Base-by-base conservation (phyloP, 164 flowering plant genomes). In the Kalanchoe fedtschenkoi region DNA sequence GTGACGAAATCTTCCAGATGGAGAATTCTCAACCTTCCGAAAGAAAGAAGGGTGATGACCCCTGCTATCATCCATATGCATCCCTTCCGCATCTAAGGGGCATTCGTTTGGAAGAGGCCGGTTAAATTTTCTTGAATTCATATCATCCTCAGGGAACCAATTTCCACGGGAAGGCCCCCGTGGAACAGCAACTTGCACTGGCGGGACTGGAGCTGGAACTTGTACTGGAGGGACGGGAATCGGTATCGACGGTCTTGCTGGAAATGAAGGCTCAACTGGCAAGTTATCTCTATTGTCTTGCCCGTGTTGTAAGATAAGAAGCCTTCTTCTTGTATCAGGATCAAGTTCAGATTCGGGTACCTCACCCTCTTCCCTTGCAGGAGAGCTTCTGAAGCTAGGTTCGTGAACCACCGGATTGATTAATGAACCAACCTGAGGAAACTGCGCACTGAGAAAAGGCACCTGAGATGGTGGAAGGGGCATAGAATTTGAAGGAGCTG, bases 361-460 rank as follows among this genome's bases (percentile, higher is more conserved):
- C 70, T 93, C 99, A 61, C 99, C 99, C 73, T 93, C 99, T 78
- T 93, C 99, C 71, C 95, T 85, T 33, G 86, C 91, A 76, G 97
- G 95, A 70, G 98, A 92, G 76, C 74, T 72, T 58, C 86, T 96
- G 77, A 80, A 67, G 78, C 77, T 85, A 46, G 78, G 69, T 62
- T 93, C 96, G 58, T 70, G 61, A 57, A 73, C 75, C 44, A 69
- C 68, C 39, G 69, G 71, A 58, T 81, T 87, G 61, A 71, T 75
- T 32, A 73, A 63, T 53, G 89, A 57, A 62, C 69, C 66, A 15
- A 69, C 67, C 58, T 69, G 85, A 47, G 84, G 71, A 34, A 80
- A 78, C 35, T 72, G 84, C 46, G 68, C 71, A 64, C 37, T 69
- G n/a, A 77, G 70, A 66, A 79, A 74, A 46, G 83, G 69, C 5